Evolutionary conservation across 345 rosid species (phyloP).

Genomic region (Passiflora organensis): DNA sequence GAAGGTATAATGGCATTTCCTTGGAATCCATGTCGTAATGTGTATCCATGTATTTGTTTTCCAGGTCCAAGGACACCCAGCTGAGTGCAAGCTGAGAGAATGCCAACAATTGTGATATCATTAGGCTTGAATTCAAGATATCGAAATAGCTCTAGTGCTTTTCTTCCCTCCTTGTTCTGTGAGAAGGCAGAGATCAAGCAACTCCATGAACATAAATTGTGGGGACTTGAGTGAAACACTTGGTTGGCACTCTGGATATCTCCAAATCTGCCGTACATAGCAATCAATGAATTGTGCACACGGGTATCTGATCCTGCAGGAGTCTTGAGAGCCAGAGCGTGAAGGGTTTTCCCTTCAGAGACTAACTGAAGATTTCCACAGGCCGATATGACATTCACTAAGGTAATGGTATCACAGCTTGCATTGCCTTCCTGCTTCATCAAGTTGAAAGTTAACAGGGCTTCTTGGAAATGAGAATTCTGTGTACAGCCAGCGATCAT

Average conservation of each 20-base stretch:
- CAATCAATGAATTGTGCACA: slow-evolving; percentile 50
- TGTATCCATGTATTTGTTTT: slow-evolving; percentile 43
- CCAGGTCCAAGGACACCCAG: slow-evolving; percentile 45
- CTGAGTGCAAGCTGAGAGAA: slow-evolving; percentile 53
- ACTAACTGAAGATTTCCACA: slow-evolving; percentile 43
- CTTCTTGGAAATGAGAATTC: slow-evolving; percentile 28
- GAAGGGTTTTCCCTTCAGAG: slow-evolving; percentile 41
- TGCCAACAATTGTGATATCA: slow-evolving; percentile 51
- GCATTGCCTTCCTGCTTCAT: slow-evolving; percentile 33
- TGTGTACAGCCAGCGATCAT: slow-evolving; percentile 38
- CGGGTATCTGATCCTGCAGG: slow-evolving; percentile 30
- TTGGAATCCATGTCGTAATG: slow-evolving; percentile 34
- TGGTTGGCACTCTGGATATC: slow-evolving; percentile 40
- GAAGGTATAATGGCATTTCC: slow-evolving; percentile 40
- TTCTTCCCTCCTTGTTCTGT: slow-evolving; percentile 49
- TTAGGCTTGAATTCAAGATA: slow-evolving; percentile 37
- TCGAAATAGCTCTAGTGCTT: slow-evolving; percentile 45
- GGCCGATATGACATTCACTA: slow-evolving; percentile 36
- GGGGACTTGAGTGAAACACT: slow-evolving; percentile 33
- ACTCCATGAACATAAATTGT: slow-evolving; percentile 66
- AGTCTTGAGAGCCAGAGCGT: slow-evolving; percentile 44
- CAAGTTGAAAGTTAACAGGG: slow-evolving; percentile 36
- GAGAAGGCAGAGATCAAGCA: slow-evolving; percentile 58
- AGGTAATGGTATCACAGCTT: slow-evolving; percentile 38
- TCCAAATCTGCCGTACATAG: slow-evolving; percentile 59